Percentiles rank a stretch among this genome's conserved stretches.
Conservation (phyloP, 495 filamentous ascomycete genomes). For the Oidiodendron maius region DNA sequence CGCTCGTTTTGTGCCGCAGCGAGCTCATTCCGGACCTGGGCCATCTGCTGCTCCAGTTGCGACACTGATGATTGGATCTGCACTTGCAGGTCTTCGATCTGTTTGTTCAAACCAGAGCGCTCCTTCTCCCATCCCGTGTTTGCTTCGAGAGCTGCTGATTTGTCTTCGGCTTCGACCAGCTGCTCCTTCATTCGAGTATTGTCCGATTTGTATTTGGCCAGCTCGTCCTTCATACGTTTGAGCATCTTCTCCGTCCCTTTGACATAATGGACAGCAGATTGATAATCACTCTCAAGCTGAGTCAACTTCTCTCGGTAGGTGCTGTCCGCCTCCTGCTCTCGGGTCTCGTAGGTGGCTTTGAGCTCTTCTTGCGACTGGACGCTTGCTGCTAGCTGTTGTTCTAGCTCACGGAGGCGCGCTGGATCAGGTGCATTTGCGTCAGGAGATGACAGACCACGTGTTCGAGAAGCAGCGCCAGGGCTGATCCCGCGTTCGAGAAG, state of each 20-base stretch:
- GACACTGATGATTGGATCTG: slow-evolving; percentile 58
- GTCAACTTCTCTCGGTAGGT: slow-evolving; percentile 87
- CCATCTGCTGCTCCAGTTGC: slow-evolving; percentile 67
- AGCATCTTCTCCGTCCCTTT: slow-evolving; percentile 99
- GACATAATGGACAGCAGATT: slow-evolving; percentile 99
- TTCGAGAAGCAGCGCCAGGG: slow-evolving; percentile 47
- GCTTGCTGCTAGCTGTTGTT: slow-evolving; percentile 78
- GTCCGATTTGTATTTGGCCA: slow-evolving; percentile 78
- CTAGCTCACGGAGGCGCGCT: slow-evolving; percentile 76
- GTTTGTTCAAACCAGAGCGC: slow-evolving; percentile 56
- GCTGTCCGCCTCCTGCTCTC: slow-evolving; percentile 75
- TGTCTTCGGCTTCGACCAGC: slow-evolving; percentile 53
- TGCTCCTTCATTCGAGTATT: slow-evolving; percentile 80
- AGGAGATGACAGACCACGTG: slow-evolving; percentile 45
- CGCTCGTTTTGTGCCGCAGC: slow-evolving; percentile 59
- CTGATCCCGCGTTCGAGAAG: slow-evolving; percentile 80
- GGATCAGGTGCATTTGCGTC: slow-evolving; percentile 75
- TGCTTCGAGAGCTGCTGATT: slow-evolving; percentile 32
- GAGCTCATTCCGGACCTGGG: slow-evolving; percentile 60
- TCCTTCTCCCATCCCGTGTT: slow-evolving; percentile 72
- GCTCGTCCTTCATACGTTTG: slow-evolving; percentile 95
- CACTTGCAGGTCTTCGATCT: slow-evolving; percentile 60
- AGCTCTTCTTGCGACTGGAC: slow-evolving; percentile 78
- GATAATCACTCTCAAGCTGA: slow-evolving; percentile 92
- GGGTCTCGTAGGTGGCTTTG: slow-evolving; percentile 65